Conservation (phyloP, 495 filamentous ascomycete species). For the Hyaloscypha finlandica region DNA sequence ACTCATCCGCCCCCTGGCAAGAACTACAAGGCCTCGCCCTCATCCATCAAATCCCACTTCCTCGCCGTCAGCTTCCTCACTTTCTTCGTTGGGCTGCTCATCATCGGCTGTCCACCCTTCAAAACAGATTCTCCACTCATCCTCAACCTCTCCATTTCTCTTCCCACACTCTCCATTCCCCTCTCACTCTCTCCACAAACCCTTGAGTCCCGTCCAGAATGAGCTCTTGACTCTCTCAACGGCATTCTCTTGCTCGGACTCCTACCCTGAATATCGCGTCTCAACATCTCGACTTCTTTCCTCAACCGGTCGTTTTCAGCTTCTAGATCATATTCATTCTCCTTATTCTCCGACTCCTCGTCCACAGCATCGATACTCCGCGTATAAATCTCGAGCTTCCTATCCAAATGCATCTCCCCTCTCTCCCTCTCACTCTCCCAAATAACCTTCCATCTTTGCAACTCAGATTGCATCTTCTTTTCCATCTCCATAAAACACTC, state of each 20-base stretch:
- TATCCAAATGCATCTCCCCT: slow-evolving; percentile 82
- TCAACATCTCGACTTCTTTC: slow-evolving; percentile 50
- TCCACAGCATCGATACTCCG: slow-evolving; percentile 55
- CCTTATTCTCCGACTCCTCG: slow-evolving; percentile 53
- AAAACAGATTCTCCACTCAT: slow-evolving; percentile 1
- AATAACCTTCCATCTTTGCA: slow-evolving; percentile 72
- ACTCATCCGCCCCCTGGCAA: neutral
- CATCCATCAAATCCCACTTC: slow-evolving; percentile 59
- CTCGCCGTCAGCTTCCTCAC: slow-evolving; percentile 54
- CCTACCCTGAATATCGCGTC: slow-evolving; percentile 43
- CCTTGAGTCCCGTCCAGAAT: neutral
- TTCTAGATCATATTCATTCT: slow-evolving; percentile 52
- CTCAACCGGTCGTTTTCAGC: slow-evolving; percentile 61
- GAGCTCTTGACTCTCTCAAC: slow-evolving; percentile 15
- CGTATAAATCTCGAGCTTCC: slow-evolving; percentile 85
- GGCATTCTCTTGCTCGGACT: slow-evolving; percentile 30
- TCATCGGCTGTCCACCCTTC: neutral
- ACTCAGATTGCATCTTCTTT: slow-evolving; percentile 67
- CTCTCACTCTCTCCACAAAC: neutral
- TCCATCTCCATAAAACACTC: slow-evolving; percentile 90
- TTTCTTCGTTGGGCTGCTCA: slow-evolving; percentile 40
- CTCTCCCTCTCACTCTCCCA: slow-evolving; percentile 72
- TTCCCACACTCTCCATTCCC: slow-evolving; percentile 4
- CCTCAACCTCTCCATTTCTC: slow-evolving; percentile 19
- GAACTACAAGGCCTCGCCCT: slow-evolving; percentile 39